phyloP scores from a whole-genome alignment of 2,329 filamentous ascomycete genomes.

The Cercospora janseana region DNA sequence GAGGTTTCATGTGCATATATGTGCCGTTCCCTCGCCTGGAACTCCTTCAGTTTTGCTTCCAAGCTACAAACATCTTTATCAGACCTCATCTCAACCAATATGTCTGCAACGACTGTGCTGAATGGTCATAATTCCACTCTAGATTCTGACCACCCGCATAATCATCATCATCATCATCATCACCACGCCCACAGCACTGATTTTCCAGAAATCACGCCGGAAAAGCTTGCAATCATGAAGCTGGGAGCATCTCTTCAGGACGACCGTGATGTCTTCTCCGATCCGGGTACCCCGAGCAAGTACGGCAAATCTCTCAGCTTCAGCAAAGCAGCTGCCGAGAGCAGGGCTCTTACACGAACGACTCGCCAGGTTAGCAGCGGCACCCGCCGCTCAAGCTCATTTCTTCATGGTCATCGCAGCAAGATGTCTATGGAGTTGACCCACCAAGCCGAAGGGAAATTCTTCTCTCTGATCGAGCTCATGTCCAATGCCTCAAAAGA shows the following conservation, averaged over 20 bases:
- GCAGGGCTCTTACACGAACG: conserved; percentile 21
- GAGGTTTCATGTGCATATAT: not conserved
- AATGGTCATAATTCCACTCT: not conserved
- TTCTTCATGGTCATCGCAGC: conserved; percentile 30
- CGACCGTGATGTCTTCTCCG: conserved; percentile 27
- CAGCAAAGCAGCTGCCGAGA: conserved; percentile 14
- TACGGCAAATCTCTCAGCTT: conserved; percentile 16
- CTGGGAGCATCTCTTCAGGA: conserved; percentile 22
- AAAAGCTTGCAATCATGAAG: conserved; percentile 29
- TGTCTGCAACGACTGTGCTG: conserved; percentile 10
- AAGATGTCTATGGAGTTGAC: conserved; percentile 34
- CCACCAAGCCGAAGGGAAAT: conserved; percentile 35
- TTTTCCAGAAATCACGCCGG: conserved; percentile 22
- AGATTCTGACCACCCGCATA: conserved; percentile 9
- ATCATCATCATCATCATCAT: conserved; percentile 7
- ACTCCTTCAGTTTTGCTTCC: not conserved
- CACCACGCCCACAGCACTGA: not conserved
- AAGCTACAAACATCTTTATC: not conserved
- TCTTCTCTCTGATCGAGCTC: conserved; percentile 36
- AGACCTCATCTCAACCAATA: not conserved
- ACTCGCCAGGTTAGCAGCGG: conserved; percentile 24
- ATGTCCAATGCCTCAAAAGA: conserved; percentile 35
- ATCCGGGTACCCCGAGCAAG: conserved; percentile 20
- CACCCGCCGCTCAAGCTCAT: conserved; percentile 27
- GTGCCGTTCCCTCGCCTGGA: not conserved